Conservation (phyloP, 805 yeast species). For the Saccharomycopsis fodiens region DNA sequence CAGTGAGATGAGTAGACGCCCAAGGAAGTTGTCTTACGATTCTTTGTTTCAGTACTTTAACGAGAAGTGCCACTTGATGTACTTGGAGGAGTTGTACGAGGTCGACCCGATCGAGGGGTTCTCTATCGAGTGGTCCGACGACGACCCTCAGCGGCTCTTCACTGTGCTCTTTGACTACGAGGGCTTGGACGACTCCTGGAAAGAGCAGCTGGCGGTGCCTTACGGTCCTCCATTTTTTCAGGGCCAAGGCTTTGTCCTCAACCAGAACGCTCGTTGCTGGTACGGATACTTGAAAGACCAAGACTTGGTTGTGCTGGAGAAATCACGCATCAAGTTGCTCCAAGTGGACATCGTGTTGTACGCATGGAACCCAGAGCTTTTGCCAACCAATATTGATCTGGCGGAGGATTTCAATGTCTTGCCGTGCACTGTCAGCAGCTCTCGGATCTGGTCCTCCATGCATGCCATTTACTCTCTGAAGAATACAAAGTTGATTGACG, state of each 20-base stretch:
- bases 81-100: conserved; percentile 51
- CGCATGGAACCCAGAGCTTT: conserved; percentile 47
- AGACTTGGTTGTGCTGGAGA: conserved; percentile 24
- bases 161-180: conserved; percentile 33
- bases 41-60: conserved; percentile 44
- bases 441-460: conserved; percentile 55
- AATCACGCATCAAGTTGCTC: no score
- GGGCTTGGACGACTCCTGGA: conserved; percentile 44
- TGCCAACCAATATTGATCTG: conserved; percentile 33
- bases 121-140: conserved; percentile 45
- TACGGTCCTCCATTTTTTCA: conserved; percentile 52
- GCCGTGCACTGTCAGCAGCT: conserved; percentile 57
- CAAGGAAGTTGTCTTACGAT: conserved; percentile 39
- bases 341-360: conserved; percentile 46
- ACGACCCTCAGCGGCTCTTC: conserved; percentile 1
- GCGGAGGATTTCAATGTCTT: conserved; percentile 36
- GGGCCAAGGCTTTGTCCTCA: conserved; percentile 50
- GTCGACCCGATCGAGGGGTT: conserved; percentile 40
- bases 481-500: conserved; percentile 42
- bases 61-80: conserved; percentile 54
- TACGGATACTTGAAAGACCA: conserved; percentile 40
- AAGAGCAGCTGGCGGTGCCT: conserved; percentile 35
- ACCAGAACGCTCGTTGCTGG: conserved; percentile 49
- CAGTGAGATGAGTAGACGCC: conserved; percentile 26
- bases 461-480: conserved; percentile 57